Evolutionary conservation across 148 eudicot genomes (phyloP).

Genomic region (Selenicereus undatus): DNA sequence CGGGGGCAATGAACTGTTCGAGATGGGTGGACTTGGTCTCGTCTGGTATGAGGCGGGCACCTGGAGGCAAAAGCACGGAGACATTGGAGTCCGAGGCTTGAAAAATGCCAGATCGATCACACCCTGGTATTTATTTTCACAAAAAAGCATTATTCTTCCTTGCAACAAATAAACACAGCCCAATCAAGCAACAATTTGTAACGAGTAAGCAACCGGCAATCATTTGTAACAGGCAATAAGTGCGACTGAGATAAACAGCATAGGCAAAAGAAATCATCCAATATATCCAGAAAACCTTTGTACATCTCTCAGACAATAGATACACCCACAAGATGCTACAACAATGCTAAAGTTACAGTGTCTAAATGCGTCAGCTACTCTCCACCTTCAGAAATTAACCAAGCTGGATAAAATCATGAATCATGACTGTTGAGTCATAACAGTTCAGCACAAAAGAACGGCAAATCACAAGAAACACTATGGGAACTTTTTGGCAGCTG

Average conservation of each 20-base stretch:
- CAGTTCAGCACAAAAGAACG: neutral
- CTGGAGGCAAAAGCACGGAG: conserved; percentile 88
- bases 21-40: conserved; percentile 53
- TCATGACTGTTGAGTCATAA: neutral
- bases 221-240: neutral
- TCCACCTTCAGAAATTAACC: neutral
- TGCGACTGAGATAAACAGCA: neutral
- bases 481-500: too few species aligned
- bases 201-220: too few species aligned
- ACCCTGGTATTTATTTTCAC: conserved; percentile 44
- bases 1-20: conserved; percentile 64
- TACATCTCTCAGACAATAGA: neutral
- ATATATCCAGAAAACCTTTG: neutral
- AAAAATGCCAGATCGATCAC: conserved; percentile 74
- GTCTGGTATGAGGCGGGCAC: conserved; percentile 53
- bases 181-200: too few species aligned
- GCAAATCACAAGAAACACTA: neutral
- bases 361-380: neutral
- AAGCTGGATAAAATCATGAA: neutral
- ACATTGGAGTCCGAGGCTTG: conserved; percentile 58
- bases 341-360: neutral
- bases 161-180: neutral
- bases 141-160: neutral
- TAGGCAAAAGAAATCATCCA: neutral
- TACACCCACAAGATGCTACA: neutral